These are phyloP conservation scores for Fusarium brevicatenulatum DNA, from an alignment of 2,329 filamentous ascomycete species.

Conservation along the genomic window DNA sequence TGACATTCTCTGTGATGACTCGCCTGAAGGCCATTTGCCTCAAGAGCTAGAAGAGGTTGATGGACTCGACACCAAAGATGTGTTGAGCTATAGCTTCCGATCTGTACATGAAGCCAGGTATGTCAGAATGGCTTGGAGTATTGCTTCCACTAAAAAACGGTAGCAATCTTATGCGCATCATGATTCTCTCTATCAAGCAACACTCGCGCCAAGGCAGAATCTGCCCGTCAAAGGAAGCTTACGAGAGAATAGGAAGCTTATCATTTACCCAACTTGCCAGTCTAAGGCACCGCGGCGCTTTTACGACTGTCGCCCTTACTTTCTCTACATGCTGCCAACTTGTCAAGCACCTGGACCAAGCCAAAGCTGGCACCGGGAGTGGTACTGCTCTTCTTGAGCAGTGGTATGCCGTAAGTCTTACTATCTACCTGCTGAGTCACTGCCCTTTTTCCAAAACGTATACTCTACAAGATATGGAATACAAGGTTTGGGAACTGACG, in stretches of 20 bases:
- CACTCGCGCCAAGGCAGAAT: slow-evolving; percentile 56
- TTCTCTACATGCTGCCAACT: slow-evolving; percentile 83
- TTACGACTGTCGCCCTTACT: slow-evolving; percentile 90
- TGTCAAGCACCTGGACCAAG: slow-evolving; percentile 58
- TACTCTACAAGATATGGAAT: background rate
- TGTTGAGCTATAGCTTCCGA: slow-evolving; percentile 94
- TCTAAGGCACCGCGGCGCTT: slow-evolving; percentile 89
- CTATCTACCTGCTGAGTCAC: background rate
- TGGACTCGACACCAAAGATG: slow-evolving; percentile 83
- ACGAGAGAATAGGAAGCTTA: slow-evolving; percentile 74
- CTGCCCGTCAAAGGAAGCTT: slow-evolving; percentile 62
- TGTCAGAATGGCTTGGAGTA: slow-evolving; percentile 17
- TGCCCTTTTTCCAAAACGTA: background rate
- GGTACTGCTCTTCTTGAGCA: slow-evolving; percentile 59
- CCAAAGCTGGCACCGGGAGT: slow-evolving; percentile 47
- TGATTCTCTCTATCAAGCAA: slow-evolving; percentile 65
- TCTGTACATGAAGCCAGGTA: slow-evolving; percentile 94
- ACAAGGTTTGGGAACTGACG: slow-evolving; percentile 7
- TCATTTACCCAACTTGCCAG: slow-evolving; percentile 85
- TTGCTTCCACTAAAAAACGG: slow-evolving; percentile 19
- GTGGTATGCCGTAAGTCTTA: slow-evolving; percentile 74
- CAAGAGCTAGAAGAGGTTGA: slow-evolving; percentile 78
- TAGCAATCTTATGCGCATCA: slow-evolving; percentile 76
- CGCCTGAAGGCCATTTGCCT: slow-evolving; percentile 87
- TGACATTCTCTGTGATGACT: slow-evolving; percentile 88